Percentiles rank a stretch among this genome's conserved stretches.
Conservation (phyloP, 768 basidiomycete genomes). For the Roridomyces roridus region DNA sequence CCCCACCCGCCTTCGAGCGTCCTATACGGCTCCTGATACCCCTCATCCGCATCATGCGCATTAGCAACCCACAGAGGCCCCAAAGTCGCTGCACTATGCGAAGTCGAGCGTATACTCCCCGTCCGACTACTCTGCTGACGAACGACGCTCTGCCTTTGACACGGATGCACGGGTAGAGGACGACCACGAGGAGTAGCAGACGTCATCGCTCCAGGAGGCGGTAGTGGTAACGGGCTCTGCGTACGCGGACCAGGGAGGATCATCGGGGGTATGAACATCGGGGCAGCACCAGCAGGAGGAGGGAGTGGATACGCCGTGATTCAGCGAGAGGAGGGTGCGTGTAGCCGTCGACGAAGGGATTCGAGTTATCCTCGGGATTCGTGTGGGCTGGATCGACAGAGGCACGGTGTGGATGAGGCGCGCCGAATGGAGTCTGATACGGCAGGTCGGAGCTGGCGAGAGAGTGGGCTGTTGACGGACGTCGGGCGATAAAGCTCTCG, state of each 20-base stretch:
- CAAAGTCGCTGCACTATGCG: constrained; percentile 38
- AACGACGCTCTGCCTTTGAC: not conserved
- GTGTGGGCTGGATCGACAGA: constrained; percentile 25
- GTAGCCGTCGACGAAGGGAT: constrained; percentile 12
- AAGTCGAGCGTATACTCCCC: constrained; percentile 18
- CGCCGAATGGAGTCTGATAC: constrained; percentile 23
- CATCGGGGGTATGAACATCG: too few species aligned
- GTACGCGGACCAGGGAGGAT: too few species aligned
- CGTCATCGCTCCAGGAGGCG: constrained; percentile 12
- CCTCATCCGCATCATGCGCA: too few species aligned
- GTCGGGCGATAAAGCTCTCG: constrained; percentile 29
- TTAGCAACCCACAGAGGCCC: constrained; percentile 57
- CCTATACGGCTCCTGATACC: not conserved
- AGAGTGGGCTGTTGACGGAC: constrained; percentile 20
- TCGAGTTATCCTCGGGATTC: constrained; percentile 8
- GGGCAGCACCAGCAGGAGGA: not conserved
- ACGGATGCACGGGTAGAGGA: constrained; percentile 37
- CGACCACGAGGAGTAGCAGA: too few species aligned
- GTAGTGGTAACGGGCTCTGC: not conserved
- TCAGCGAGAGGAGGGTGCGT: constrained; percentile 21
- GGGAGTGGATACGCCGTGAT: constrained; percentile 30
- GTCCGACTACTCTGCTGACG: constrained; percentile 14
- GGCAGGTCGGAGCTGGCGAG: constrained; percentile 30
- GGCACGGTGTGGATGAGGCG: constrained; percentile 10
- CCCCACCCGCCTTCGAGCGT: constrained; percentile 5